Evolutionary conservation across 345 rosid genomes (phyloP).

Genomic region (Barbarea vulgaris): DNA sequence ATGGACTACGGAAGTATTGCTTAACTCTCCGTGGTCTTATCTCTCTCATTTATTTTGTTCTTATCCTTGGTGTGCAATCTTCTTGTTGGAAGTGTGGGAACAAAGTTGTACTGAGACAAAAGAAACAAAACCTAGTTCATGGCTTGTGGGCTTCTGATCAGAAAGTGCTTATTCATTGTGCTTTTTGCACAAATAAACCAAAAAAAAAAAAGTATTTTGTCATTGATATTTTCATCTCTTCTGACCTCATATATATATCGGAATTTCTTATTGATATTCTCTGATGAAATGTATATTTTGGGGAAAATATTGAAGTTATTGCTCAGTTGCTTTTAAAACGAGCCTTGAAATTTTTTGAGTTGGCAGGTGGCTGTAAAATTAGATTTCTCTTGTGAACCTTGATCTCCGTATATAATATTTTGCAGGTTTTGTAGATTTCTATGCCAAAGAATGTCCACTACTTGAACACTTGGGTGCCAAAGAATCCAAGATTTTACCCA

Average conservation of each 20-base stretch:
- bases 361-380: neutral
- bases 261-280: neutral
- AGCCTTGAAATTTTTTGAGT: neutral
- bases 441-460: too few species aligned
- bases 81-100: slow-evolving; percentile 57
- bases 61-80: slow-evolving; percentile 45
- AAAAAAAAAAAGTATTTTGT: slow-evolving; percentile 18
- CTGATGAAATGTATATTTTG: neutral
- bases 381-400: neutral
- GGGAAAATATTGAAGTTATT: neutral
- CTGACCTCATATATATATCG: neutral
- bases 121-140: slow-evolving; percentile 49
- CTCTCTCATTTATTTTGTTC: slow-evolving; percentile 43
- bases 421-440: neutral
- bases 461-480: too few species aligned
- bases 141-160: slow-evolving; percentile 60
- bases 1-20: slow-evolving; percentile 86
- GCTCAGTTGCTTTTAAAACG: neutral
- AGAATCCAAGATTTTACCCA: too few species aligned
- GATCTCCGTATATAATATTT: neutral
- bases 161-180: slow-evolving; percentile 42
- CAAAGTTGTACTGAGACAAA: slow-evolving; percentile 48
- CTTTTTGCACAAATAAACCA: slow-evolving; percentile 38
- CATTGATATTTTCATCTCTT: slow-evolving; percentile 1
- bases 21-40: slow-evolving; percentile 48